Conservation (phyloP, 345 rosid species). For the Arabidopsis arenosa region DNA sequence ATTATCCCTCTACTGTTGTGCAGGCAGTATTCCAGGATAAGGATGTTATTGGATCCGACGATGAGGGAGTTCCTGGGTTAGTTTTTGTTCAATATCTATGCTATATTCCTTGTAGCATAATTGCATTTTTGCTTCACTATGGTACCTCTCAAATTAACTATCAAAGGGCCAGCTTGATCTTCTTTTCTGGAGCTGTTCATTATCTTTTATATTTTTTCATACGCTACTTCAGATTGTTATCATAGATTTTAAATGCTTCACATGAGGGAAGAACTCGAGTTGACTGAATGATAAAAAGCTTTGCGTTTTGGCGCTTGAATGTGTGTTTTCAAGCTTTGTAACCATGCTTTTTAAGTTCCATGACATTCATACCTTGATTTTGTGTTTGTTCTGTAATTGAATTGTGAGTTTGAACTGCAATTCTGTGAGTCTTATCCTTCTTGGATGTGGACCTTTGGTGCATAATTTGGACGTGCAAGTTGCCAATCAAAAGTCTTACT, state of each 20-base stretch:
- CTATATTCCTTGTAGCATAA: background rate
- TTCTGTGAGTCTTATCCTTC: constrained; percentile 6
- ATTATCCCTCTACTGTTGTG: constrained; percentile 36
- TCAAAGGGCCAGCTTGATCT: background rate
- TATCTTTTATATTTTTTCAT: constrained; percentile 3
- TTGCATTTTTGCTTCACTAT: constrained; percentile 11
- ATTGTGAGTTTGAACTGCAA: constrained; percentile 1
- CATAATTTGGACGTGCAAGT: constrained; percentile 10
- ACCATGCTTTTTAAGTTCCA: constrained; percentile 15
- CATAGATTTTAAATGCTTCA: constrained; percentile 6
- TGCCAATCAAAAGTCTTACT: constrained; percentile 7
- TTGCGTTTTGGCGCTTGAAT: constrained; percentile 18
- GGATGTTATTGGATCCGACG: constrained; percentile 48
- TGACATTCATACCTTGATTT: constrained; percentile 2
- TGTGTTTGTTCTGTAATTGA: constrained; percentile 10
- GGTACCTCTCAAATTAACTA: background rate
- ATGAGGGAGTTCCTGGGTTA: constrained; percentile 53
- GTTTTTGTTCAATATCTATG: constrained; percentile 44
- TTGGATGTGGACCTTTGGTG: constrained; percentile 25
- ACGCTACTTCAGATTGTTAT: background rate
- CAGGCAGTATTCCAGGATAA: constrained; percentile 80
- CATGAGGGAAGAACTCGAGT: background rate
- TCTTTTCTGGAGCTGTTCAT: constrained; percentile 8
- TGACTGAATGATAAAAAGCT: background rate
- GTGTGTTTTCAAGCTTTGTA: background rate